Percentiles rank a stretch among this genome's conserved stretches.
Conservation (phyloP, 2,329 filamentous ascomycete species). For the Biscogniauxia mediterranea region DNA sequence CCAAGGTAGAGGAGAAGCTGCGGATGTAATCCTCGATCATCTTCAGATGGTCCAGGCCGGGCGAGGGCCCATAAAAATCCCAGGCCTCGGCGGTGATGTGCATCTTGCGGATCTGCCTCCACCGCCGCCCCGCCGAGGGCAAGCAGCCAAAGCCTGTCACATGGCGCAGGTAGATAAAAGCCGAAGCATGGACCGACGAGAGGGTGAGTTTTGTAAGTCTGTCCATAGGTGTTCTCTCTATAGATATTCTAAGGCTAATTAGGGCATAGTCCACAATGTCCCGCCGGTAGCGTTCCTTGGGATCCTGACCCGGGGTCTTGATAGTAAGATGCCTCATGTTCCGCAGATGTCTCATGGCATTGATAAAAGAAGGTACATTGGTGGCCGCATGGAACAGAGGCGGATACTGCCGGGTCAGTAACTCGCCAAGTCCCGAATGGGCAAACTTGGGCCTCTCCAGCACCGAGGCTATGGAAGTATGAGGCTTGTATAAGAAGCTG, state of each 20-base stretch:
- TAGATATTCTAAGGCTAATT: conserved; percentile 78
- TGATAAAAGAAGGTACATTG: conserved; percentile 81
- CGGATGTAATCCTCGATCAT: conserved; percentile 80
- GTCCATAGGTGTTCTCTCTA: conserved; percentile 69
- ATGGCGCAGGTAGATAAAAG: conserved; percentile 75
- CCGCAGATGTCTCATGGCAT: conserved; percentile 65
- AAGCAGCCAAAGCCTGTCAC: conserved; percentile 71
- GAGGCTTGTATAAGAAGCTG: conserved; percentile 78
- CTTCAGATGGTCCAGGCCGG: conserved; percentile 68
- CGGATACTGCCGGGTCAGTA: conserved; percentile 83
- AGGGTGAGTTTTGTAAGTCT: conserved; percentile 70
- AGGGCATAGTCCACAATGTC: conserved; percentile 85
- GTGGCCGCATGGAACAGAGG: conserved; percentile 87
- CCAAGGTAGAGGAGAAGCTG: conserved; percentile 62
- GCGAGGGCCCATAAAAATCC: conserved; percentile 59
- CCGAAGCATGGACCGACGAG: conserved; percentile 69
- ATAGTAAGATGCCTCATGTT: conserved; percentile 74
- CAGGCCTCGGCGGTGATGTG: conserved; percentile 71
- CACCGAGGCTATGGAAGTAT: conserved; percentile 61
- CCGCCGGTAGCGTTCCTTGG: conserved; percentile 68
- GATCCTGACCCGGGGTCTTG: conserved; percentile 70
- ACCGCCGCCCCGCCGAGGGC: conserved; percentile 68
- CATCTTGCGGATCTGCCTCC: conserved; percentile 75
- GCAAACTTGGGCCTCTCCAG: conserved; percentile 74
- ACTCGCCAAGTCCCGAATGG: conserved; percentile 73